These are phyloP conservation scores for Trifolium pratense DNA, from an alignment of 306 rosid species.

Conservation along the genomic window DNA sequence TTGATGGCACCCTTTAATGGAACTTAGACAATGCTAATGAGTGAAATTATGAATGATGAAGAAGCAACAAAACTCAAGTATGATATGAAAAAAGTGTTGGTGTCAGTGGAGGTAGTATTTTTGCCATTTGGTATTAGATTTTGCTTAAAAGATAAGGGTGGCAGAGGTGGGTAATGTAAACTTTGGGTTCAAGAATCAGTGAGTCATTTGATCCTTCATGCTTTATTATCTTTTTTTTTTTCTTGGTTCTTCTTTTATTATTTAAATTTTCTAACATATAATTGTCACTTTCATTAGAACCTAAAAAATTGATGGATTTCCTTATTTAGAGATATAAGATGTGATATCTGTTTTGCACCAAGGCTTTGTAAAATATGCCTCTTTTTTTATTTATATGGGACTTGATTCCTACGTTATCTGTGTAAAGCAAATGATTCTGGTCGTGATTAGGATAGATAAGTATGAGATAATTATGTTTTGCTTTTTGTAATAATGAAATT, in stretches of 20 bases:
- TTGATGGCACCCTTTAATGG: constrained; percentile 40
- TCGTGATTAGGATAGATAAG: constrained; percentile 43
- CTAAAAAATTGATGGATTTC: constrained; percentile 65
- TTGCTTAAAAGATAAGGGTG: constrained; percentile 95
- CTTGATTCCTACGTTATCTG: constrained; percentile 77
- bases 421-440: constrained; percentile 38
- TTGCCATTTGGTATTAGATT: constrained; percentile 50
- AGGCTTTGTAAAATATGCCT: constrained; percentile 37
- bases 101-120: constrained; percentile 53
- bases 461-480: constrained; percentile 39
- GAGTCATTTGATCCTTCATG: constrained; percentile 47
- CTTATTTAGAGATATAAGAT: constrained; percentile 53
- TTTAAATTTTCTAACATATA: constrained; percentile 44
- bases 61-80: constrained; percentile 37
- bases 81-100: constrained; percentile 58
- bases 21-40: constrained; percentile 41
- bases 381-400: constrained; percentile 30
- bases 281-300: constrained; percentile 48
- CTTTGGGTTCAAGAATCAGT: constrained; percentile 86
- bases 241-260: not conserved
- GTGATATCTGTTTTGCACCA: constrained; percentile 42
- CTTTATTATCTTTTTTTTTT: constrained; percentile 38
- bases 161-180: constrained; percentile 68
- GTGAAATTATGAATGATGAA: constrained; percentile 48
- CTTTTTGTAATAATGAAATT: constrained; percentile 34